Evolutionary conservation across 164 flowering plant species (phyloP).

Genomic region (Vitis vinifera): DNA sequence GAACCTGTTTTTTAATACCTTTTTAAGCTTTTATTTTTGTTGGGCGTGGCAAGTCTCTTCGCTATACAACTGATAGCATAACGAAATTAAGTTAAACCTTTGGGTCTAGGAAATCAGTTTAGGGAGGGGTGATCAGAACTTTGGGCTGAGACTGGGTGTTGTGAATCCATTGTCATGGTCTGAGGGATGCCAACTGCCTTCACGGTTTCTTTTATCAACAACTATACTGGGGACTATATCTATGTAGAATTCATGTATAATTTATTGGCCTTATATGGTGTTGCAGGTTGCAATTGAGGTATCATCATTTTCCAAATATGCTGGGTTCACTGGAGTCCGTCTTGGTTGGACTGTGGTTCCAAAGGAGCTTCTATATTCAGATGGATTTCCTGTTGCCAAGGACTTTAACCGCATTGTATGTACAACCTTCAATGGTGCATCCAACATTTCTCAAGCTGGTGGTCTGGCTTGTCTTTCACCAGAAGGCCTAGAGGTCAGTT

Average conservation of each 20-base stretch:
- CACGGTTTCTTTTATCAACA: too few relatives aligned
- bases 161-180: too few relatives aligned
- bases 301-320: conserved; percentile 88
- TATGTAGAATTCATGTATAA: neutral
- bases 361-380: conserved; percentile 81
- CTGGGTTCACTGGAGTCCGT: conserved; percentile 96
- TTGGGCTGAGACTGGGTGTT: too few relatives aligned
- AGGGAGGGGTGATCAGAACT: too few relatives aligned
- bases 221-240: neutral
- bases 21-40: too few relatives aligned
- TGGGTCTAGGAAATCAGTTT: too few relatives aligned
- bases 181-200: too few relatives aligned
- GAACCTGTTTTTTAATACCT: too few relatives aligned
- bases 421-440: conserved; percentile 95
- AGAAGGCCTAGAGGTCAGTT: conserved; percentile 71
- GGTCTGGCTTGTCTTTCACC: conserved; percentile 84
- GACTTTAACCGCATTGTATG: conserved; percentile 93
- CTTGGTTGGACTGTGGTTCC: conserved; percentile 96
- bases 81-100: too few relatives aligned
- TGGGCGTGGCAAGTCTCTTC: too few relatives aligned
- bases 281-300: conserved; percentile 89
- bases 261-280: neutral
- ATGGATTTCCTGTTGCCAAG: conserved; percentile 84
- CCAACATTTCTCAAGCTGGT: conserved; percentile 92
- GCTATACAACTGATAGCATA: too few relatives aligned